A percentile compares a stretch with the other conserved stretches of the same genome.
These are phyloP conservation scores for Penicillium verrucosum DNA, from an alignment of 2,329 filamentous ascomycete species.

Conservation along the genomic window DNA sequence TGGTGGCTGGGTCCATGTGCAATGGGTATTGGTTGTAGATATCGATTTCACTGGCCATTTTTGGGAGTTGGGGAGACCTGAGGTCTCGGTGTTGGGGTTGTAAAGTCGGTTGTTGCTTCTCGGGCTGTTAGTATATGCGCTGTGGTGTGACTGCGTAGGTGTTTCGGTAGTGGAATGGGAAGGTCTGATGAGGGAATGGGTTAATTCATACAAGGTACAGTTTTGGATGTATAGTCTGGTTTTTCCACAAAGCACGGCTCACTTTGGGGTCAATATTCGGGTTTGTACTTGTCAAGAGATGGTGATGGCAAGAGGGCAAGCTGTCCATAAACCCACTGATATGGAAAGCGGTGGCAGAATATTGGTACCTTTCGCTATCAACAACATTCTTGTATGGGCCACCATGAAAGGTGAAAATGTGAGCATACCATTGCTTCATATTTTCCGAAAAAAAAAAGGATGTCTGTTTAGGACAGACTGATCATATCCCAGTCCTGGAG, in stretches of 20 bases:
- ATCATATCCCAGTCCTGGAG: too few species aligned
- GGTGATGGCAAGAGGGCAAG: slow-evolving; percentile 19
- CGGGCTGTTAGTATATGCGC: slow-evolving; percentile 5
- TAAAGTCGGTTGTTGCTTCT: background rate
- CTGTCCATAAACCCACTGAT: slow-evolving; percentile 21
- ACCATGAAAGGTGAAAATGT: background rate
- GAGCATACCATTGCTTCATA: background rate
- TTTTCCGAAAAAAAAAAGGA: background rate
- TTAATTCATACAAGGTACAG: background rate
- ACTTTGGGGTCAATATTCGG: background rate
- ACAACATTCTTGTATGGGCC: background rate
- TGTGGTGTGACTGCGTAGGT: background rate
- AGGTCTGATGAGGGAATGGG: background rate
- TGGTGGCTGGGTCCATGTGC: slow-evolving; percentile 74
- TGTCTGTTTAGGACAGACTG: too few species aligned
- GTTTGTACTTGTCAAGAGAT: background rate
- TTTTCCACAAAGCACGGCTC: background rate
- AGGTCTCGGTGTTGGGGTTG: background rate
- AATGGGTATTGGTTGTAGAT: slow-evolving; percentile 77
- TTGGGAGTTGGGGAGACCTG: slow-evolving; percentile 6
- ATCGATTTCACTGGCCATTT: slow-evolving; percentile 34
- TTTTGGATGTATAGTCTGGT: background rate
- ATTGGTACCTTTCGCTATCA: background rate
- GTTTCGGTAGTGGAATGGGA: background rate
- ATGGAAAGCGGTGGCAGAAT: slow-evolving; percentile 25